Base-by-base conservation (phyloP, 2,329 filamentous ascomycete species). In the Stemphylium vesicarium region DNA sequence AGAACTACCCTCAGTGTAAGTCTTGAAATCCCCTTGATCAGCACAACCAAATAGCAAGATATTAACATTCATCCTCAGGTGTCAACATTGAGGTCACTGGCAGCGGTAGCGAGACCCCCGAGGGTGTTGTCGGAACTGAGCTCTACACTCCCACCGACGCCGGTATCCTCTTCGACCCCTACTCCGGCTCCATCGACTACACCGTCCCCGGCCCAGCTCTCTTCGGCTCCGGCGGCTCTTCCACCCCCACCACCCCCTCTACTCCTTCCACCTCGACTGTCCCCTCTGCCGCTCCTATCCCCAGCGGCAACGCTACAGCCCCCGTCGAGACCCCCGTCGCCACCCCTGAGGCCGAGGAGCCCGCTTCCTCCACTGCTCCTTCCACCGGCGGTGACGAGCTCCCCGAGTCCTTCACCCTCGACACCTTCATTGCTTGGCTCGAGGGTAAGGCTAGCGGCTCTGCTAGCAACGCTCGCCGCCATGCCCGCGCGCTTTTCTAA, bases 1-100 rank as follows among this genome's bases (percentile, higher is more conserved):
- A 82, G 75, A 78, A 76, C 75, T 84, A 82, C 71, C 82, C 77
- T 38, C 80, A 81, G 66, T 84, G 57, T 51, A 51, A 45, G 49
- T 50, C 22, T 10, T 39, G 43, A 29, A 31, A 29, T 10, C 22
- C 22, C 22, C 8, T 8, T 8, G n/a, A 26, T 7, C 24, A 26
- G 8, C 20, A 22, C 20, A 6, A 3, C 20, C 20, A 13, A 42
- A 29, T 12, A 18, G 15, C 22, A 42, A 18, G 38, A 26, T 1
- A 22, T 31, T 24, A 24, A 50, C 47, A 15, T 32, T 32, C 81
- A 33, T 4, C 9, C 6, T 5, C 13, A 51, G 49, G 49, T 63
- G 59, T 83, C 37, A 83, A 82, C 73, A 73, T 84, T 12, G 71
- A 79, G 57, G 73, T 84, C 50, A 81, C 81, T 1, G 81, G 81